Evolutionary conservation across 2,329 filamentous ascomycete species (phyloP), one percentile per base, ranked within the genome.

Genomic region (Trichocomaceae sp.): DNA sequence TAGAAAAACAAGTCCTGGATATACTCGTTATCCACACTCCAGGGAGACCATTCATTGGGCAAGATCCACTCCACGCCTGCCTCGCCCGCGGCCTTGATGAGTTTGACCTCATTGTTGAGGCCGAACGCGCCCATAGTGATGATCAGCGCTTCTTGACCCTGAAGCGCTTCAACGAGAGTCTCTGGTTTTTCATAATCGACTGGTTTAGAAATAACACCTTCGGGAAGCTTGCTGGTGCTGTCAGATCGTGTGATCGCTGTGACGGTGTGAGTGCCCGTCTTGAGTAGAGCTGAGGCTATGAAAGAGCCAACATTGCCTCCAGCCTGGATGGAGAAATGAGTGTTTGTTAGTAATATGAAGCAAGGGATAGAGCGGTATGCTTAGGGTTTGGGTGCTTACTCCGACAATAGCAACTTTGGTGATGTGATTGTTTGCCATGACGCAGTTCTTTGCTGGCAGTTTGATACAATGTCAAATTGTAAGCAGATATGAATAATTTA

Each of bases 41-140:
- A 80, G 57, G 0, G 64, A 66, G 47, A 82, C 71, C 72, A 69
- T 15, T 68, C 68, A 58, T 83, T 84, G 1, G 81, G 82, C 63
- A 84, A 71, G 46, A 85, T 61, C 61, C 77, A 83, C 1, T 74
- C 72, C 2, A 85, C 73, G 1, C 77, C 77, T 0, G 82, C 80
- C 37, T 76, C 74, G 5, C 75, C 77, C 0, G 82, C 82, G 0
- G 82, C 82, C 9, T 72, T 65, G 56, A 83, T 68, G 19, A 84
- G 69, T n/a, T 52, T 56, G 52, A 62, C 63, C 45, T 82, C 74
- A 7, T 77, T 76, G 0, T 56, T 65, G 0, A 78, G 71, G 0
- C 78, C 79, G 0, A 47, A 66, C 1, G 68, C 63, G 15, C 72
- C 58, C 55, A 85, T 63, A 9, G 80, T 81, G 51, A 84, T 83